These are phyloP conservation scores for Cymbopogon flexuosus DNA, from an alignment of 202 grass and related monocot species.

Conservation along the genomic window DNA sequence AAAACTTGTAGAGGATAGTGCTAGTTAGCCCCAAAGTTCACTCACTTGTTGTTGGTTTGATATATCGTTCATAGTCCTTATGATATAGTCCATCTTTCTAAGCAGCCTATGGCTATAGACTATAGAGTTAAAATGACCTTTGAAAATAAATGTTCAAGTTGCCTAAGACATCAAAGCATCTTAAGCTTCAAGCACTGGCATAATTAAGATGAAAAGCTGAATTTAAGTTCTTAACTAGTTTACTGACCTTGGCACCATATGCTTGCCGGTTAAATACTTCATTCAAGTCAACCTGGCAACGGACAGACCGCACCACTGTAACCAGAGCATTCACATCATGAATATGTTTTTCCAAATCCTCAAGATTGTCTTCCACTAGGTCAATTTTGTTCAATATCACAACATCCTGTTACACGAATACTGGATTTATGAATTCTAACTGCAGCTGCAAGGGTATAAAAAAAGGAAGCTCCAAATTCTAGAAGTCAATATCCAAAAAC, in stretches of 20 bases:
- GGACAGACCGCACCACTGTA: slow-evolving; percentile 60
- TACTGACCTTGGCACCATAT: slow-evolving; percentile 72
- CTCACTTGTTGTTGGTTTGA: neutral
- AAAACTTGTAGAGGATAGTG: neutral
- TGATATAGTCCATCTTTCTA: neutral
- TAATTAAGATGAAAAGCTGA: neutral
- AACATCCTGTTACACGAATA: slow-evolving; percentile 57
- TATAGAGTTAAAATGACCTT: neutral
- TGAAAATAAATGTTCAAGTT: neutral
- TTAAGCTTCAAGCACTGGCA: neutral
- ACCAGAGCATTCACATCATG: slow-evolving; percentile 66
- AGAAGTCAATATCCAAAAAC: slow-evolving; percentile 21
- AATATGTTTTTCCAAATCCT: slow-evolving; percentile 80
- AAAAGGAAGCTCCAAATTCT: neutral
- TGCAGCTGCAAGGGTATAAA: neutral
- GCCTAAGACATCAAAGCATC: neutral
- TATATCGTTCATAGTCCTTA: neutral
- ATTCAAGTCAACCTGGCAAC: slow-evolving; percentile 78
- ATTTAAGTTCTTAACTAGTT: slow-evolving; percentile 15
- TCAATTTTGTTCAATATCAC: slow-evolving; percentile 98
- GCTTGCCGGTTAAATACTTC: slow-evolving; percentile 76
- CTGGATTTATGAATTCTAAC: neutral
- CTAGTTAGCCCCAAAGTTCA: neutral
- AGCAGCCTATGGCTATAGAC: neutral
- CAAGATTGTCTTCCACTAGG: slow-evolving; percentile 53